Evolutionary conservation across 345 rosid species (phyloP).

Genomic region (Murraya paniculata): DNA sequence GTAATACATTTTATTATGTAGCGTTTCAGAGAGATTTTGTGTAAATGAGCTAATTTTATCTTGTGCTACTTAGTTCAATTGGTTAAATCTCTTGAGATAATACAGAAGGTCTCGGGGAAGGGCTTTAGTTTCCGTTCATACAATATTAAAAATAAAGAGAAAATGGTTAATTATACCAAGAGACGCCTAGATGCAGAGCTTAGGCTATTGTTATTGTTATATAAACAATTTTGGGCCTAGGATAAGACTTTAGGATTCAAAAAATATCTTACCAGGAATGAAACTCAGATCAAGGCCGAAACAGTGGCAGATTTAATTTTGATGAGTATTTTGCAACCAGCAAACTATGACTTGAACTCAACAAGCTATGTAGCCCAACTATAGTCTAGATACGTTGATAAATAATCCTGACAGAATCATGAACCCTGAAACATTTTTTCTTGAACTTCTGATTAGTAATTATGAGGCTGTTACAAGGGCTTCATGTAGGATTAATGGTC

Average conservation of each 20-base stretch:
- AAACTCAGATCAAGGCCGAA: neutral
- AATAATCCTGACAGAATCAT: neutral
- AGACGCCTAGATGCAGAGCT: neutral
- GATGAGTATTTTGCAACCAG: neutral
- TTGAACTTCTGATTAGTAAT: neutral
- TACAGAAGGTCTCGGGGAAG: no score
- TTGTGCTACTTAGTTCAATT: no score
- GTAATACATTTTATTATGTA: neutral
- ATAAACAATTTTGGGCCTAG: neutral
- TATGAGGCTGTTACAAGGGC: neutral
- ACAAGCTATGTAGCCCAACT: neutral
- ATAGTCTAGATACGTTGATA: neutral
- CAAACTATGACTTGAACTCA: neutral
- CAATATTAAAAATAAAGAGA: no score
- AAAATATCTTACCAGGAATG: neutral
- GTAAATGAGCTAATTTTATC: neutral
- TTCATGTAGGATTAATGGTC: neutral
- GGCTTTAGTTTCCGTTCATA: no score
- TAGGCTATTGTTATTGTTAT: constrained; percentile 2
- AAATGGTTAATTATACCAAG: neutral
- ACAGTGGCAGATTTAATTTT: neutral
- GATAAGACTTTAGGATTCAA: neutral
- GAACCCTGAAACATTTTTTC: neutral
- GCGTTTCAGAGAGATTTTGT: neutral
- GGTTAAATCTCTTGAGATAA: no score